Percentiles rank a stretch among this genome's conserved stretches.
Conservation (phyloP, 192 early-diverging fungal genomes). For the Gryganskiella cystojenkinii region DNA sequence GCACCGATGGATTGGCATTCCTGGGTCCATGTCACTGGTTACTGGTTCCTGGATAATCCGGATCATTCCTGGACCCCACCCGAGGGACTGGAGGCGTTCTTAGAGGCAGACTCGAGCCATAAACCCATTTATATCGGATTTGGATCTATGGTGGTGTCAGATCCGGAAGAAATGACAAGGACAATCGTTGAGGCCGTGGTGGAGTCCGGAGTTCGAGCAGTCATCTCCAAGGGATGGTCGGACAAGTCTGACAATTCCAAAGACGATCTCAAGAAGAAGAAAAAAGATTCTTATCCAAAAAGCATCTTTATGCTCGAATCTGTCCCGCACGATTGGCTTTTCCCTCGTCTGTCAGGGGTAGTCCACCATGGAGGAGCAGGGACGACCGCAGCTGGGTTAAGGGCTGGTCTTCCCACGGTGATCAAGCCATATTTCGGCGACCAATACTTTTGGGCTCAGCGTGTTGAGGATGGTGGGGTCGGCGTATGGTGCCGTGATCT, state of each 20-base stretch:
- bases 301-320: slow-evolving; percentile 65
- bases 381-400: slow-evolving; percentile 72
- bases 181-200: slow-evolving; percentile 72
- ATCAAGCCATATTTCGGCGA: slow-evolving; percentile 76
- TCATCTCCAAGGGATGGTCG: slow-evolving; percentile 82
- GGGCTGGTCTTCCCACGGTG: slow-evolving; percentile 72
- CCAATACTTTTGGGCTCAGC: slow-evolving; percentile 75
- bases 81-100: slow-evolving; percentile 61
- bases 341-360: slow-evolving; percentile 68
- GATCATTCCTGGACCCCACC: slow-evolving; percentile 69
- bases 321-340: slow-evolving; percentile 85
- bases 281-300: slow-evolving; percentile 56
- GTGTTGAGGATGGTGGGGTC: slow-evolving; percentile 65
- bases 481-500: slow-evolving; percentile 63
- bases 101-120: slow-evolving; percentile 54
- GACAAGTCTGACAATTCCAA: slow-evolving; percentile 56
- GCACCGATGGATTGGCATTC: slow-evolving; percentile 75
- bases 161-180: slow-evolving; percentile 72
- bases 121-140: slow-evolving; percentile 81
- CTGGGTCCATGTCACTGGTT: slow-evolving; percentile 76
- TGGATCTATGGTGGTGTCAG: slow-evolving; percentile 79
- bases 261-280: slow-evolving; percentile 23
- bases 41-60: slow-evolving; percentile 80
- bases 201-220: slow-evolving; percentile 70
- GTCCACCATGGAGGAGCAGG: slow-evolving; percentile 84